Percentiles rank a stretch among this genome's conserved stretches.
phyloP scores from a whole-genome alignment of 129 eudicot species.

The Heracleum sosnowskyi region DNA sequence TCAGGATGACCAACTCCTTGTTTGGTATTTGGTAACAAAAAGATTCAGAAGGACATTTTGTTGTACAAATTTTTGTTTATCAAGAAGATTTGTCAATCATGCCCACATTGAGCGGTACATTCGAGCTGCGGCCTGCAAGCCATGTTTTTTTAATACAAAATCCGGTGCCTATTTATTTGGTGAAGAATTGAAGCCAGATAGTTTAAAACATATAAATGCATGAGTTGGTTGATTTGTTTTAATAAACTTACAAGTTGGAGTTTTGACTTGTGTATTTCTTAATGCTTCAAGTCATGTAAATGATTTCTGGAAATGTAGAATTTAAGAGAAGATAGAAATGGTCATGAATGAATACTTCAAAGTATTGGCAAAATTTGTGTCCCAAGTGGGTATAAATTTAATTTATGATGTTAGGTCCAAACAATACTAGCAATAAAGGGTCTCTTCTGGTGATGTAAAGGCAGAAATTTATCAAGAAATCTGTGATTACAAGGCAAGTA shows the following conservation, averaged over 20 bases:
- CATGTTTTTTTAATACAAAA: constrained; percentile 29
- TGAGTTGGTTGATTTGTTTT: neutral
- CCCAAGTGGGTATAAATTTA: neutral
- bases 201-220: neutral
- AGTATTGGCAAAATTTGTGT: neutral
- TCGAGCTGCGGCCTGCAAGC: constrained; percentile 40
- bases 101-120: constrained; percentile 32
- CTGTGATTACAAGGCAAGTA: constrained; percentile 42
- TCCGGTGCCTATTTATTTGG: constrained; percentile 15
- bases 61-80: constrained; percentile 21
- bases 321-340: neutral
- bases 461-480: constrained; percentile 29
- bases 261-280: neutral
- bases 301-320: neutral
- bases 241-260: neutral
- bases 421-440: neutral
- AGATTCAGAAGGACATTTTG: constrained; percentile 44
- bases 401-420: neutral
- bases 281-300: neutral
- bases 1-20: neutral
- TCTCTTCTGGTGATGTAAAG: constrained; percentile 8
- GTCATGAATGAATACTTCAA: neutral
- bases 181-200: constrained; percentile 8
- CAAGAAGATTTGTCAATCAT: constrained; percentile 59
- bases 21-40: constrained; percentile 6